Base-by-base conservation (phyloP, 2,329 filamentous ascomycete species). In the Rugonectria rugulosa region DNA sequence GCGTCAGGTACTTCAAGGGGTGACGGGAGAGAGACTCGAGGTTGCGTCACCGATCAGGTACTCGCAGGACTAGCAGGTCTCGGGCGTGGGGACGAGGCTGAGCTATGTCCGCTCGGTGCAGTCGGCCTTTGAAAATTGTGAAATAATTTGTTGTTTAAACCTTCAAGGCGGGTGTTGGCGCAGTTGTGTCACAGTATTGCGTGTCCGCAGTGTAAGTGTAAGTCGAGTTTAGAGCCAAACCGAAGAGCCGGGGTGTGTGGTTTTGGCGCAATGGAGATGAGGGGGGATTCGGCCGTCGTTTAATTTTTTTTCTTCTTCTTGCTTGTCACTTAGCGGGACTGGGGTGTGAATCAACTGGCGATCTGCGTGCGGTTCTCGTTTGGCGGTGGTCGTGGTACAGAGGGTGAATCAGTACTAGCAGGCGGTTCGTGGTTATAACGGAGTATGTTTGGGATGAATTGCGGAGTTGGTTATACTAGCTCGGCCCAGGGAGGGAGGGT, bases 31-130 rank as follows among this genome's bases (percentile, higher is more conserved):
- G 41, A 44, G 47, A 45, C 37, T 64, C 54, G 37, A 58, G 19
- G 45, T 61, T 66, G 64, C 52, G 65, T 66, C 65, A 65, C 57
- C 62, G 57, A 61, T 58, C 57, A 64, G 60, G 63, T 49, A 66
- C 63, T 47, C 53, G 56, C 51, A 65, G 38, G 43, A 58, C 40
- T 53, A 56, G 58, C 46, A 62, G 63, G 62, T 66, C 60, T 62
- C 61, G 61, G 53, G 40, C 65, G 65, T 65, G 65, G 65, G 51
- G 62, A 64, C 57, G 49, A 61, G 58, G 61, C 58, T 59, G 63
- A 61, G 58, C 63, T 59, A 62, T 63, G 41, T 61, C 48, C 57
- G 47, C 63, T 63, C 53, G 64, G 57, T 38, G 32, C 53, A 26
- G 50, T 42, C 55, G 63, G 37, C 58, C n/a, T 53, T 66, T n/a